Evolutionary conservation across 805 yeast species (phyloP).

Genomic region (Lipomyces mesembrius): DNA sequence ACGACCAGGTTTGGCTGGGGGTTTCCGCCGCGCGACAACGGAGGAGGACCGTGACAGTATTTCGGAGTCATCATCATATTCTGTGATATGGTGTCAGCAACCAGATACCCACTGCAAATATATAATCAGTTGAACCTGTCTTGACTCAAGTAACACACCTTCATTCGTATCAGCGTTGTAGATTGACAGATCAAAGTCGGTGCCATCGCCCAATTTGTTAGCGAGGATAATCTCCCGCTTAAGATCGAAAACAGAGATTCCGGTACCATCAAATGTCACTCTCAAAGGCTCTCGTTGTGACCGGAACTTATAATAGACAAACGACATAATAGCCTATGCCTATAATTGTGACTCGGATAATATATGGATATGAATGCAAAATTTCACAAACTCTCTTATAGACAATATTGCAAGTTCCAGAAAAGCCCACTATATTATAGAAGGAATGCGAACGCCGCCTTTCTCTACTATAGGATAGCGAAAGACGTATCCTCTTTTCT

Average conservation of each 20-base stretch:
- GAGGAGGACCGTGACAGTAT: slow-evolving; percentile 90
- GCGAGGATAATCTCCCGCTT: slow-evolving; percentile 85
- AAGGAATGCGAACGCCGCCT: neutral
- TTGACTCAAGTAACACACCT: slow-evolving; percentile 33
- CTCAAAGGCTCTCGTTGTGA: slow-evolving; percentile 82
- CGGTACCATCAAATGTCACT: slow-evolving; percentile 92
- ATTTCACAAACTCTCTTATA: neutral
- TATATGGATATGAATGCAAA: neutral
- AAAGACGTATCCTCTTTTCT: neutral
- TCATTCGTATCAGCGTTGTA: slow-evolving; percentile 72
- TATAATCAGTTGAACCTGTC: neutral
- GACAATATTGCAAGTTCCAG: neutral
- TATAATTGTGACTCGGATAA: neutral
- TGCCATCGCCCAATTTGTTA: slow-evolving; percentile 80
- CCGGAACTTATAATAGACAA: slow-evolving; percentile 81
- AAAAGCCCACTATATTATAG: neutral
- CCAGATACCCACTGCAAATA: neutral
- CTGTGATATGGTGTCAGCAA: slow-evolving; percentile 44
- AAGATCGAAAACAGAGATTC: slow-evolving; percentile 90
- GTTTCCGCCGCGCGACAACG: slow-evolving; percentile 76
- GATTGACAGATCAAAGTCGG: slow-evolving; percentile 77
- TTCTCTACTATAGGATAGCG: neutral
- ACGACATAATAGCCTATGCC: slow-evolving; percentile 62
- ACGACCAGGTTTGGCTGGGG: slow-evolving; percentile 58
- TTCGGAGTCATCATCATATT: slow-evolving; percentile 83